Conservation (phyloP, 495 filamentous ascomycete genomes). For the Platismatia glauca region DNA sequence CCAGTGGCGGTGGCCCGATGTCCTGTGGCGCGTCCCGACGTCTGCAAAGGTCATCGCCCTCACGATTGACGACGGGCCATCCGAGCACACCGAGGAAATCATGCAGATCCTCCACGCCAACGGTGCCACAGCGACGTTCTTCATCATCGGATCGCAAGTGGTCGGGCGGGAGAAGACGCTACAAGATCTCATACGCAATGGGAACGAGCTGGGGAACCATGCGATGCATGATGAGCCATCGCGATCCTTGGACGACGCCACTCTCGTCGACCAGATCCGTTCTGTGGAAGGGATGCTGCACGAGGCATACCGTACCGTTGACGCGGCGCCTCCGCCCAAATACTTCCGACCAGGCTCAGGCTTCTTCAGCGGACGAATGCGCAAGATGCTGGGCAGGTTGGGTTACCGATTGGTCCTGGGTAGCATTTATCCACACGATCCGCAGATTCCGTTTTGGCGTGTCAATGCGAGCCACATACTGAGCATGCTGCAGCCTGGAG, state of each 20-base stretch:
- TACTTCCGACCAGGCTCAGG: conserved; percentile 77
- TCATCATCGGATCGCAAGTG: conserved; percentile 70
- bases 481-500: conserved; percentile 66
- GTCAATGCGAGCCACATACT: conserved; percentile 73
- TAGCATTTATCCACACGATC: conserved; percentile 78
- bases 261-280: conserved; percentile 34
- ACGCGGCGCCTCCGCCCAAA: conserved; percentile 34
- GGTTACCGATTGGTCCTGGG: conserved; percentile 65
- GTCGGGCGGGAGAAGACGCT: conserved; percentile 49
- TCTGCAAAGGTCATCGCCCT: conserved; percentile 58
- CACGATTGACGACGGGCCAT: conserved; percentile 79
- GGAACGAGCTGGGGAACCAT: conserved; percentile 74
- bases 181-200: conserved; percentile 48
- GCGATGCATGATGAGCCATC: conserved; percentile 77
- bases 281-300: conserved; percentile 42
- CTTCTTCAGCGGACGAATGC: conserved; percentile 63
- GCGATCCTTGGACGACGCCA: conserved; percentile 32
- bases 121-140: conserved; percentile 63
- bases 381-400: conserved; percentile 41
- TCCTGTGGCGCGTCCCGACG: conserved; percentile 58
- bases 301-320: conserved; percentile 41
- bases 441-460: conserved; percentile 57
- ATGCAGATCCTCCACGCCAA: conserved; percentile 49
- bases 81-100: conserved; percentile 61
- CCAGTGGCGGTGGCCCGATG: conserved; percentile 60